Evolutionary conservation across 2,329 filamentous ascomycete genomes (phyloP).

Genomic region (Diplodia mutila): DNA sequence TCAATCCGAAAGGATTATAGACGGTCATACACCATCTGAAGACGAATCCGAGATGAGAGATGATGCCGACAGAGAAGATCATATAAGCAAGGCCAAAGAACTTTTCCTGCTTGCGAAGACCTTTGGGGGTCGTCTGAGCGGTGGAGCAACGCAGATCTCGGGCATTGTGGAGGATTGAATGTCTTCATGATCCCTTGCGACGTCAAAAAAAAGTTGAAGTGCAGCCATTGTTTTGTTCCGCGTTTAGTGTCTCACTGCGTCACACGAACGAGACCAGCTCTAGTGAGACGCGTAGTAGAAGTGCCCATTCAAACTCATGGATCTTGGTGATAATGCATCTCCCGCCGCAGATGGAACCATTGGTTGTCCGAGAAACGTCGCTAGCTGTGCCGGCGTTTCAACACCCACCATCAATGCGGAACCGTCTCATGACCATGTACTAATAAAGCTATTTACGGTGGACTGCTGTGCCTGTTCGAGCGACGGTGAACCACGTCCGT

Average conservation of each 20-base stretch:
- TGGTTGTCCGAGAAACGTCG: not conserved
- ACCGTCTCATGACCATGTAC: not conserved
- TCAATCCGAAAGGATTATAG: conserved; percentile 10
- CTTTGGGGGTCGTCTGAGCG: conserved; percentile 31
- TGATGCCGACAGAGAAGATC: conserved; percentile 29
- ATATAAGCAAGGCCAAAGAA: conserved; percentile 32
- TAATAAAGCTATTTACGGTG: no score
- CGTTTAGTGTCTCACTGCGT: not conserved
- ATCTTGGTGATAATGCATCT: not conserved
- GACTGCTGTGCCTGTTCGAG: not conserved
- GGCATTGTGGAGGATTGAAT: not conserved
- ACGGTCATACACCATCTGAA: conserved; percentile 31
- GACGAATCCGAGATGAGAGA: conserved; percentile 28
- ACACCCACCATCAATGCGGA: not conserved
- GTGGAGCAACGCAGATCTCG: conserved; percentile 27
- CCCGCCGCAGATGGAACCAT: not conserved
- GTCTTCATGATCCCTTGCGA: not conserved
- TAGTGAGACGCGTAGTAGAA: not conserved
- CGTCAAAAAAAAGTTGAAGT: not conserved
- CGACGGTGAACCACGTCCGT: no score
- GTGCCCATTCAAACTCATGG: not conserved
- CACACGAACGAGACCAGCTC: not conserved
- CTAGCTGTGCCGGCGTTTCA: not conserved
- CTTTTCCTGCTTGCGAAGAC: conserved; percentile 34
- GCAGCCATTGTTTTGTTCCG: not conserved